Base-by-base conservation (phyloP, 164 flowering plant species). In the Cinnamomum chago region DNA sequence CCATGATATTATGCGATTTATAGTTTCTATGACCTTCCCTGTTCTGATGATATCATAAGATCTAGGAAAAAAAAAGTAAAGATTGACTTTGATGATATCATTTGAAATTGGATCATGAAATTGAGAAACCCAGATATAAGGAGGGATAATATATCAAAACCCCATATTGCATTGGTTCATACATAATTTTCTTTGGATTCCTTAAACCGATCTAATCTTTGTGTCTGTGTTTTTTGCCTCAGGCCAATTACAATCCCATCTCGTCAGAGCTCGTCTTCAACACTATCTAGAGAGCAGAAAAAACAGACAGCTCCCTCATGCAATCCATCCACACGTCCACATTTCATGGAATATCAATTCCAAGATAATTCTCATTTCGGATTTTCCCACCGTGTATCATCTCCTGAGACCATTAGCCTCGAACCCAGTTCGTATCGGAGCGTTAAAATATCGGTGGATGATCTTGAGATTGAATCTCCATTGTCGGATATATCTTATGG, bases 171-270 rank as follows among this genome's bases (percentile, higher is more conserved):
- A 40, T 40, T 40, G 47, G 11, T 40, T 40, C 47, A 1, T 40
- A 40, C 47, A 40, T 40, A 40, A 7, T 5, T 40, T 5, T 40
- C 47, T 10, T 0, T 10, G 47, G 47, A 40, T 40, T 40, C 47
- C 47, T 40, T 40, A 40, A 40, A 40, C 47, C 47, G 47, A 40
- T 40, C 47, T 40, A 40, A 40, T 40, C 47, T 40, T 40, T 40
- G 10, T 40, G 47, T 40, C 47, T 5, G 47, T 9, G 47, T 5
- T 40, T 40, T 40, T 40, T 40, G 11, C 60, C 22, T 24, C 82
- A 91, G 96, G 86, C 96, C 95, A 14, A 82, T 93, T 62, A 89
- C 87, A 80, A 85, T 89, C 13, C 88, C 88, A 25, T 64, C 71
- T 62, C 82, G 82, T 81, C 86, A 89, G 83, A 85, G 74, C 76